Evolutionary conservation across 768 basidiomycete genomes (phyloP), one percentile per base, ranked within the genome.

Genomic region (Leccinum rimulosum): DNA sequence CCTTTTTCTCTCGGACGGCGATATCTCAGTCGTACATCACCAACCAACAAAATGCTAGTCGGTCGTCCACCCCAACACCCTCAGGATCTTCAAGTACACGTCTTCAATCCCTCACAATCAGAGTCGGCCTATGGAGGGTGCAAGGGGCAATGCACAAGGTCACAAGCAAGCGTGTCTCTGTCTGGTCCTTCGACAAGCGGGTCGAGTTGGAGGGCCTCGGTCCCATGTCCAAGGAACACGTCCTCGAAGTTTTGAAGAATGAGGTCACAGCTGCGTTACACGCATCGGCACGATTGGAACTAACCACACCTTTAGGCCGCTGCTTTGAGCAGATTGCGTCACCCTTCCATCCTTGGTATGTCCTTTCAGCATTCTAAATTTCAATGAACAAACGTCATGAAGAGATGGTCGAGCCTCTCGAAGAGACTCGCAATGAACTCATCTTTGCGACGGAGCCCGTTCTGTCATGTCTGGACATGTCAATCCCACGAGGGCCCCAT

Each of bases 361-460:
- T 61, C 28, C 31, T 64, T 61, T 50, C 40, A 15, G 12, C 30
- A 36, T n/a, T 17, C n/a, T 14, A 7, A 19, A 40, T 38, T 57
- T 63, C 50, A 57, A 58, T 58, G 28, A 56, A 61, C 19, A 11
- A 19, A 38, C 36, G 11, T 35, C 50, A 12, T 31, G 40, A 73
- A 93, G 96, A 98, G 77, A 92, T 98, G 88, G 95, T 96, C 30
- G 97, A 99, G 74, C 96, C 97, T 27, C 76, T 97, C 50, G 95
- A 98, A 70, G 96, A 99, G 74, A 90, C 95, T 0, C 80, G 96
- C 57, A 88, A 78, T 38, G 91, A 96, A 66, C 79, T 98, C 43
- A 85, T 88, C 43, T 98, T 98, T 68, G 96, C 95, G 8, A 97
- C 97, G 1, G 97, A 99, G 69, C 88, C 89, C 31, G 78, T 98